Conservation (phyloP, 257 asterid species). For the Lavandula angustifolia region DNA sequence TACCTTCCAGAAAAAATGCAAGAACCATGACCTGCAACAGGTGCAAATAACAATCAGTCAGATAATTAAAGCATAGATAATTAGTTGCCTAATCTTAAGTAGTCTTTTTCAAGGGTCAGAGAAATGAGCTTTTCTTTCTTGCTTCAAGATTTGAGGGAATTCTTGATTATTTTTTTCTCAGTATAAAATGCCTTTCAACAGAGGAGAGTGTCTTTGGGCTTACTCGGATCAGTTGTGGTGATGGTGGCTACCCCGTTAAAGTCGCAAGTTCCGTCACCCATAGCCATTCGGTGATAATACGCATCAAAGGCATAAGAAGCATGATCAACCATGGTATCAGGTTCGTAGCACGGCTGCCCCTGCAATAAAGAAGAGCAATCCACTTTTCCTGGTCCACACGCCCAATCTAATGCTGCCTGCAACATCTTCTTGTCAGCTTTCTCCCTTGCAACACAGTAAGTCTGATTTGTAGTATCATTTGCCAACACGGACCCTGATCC, state of each 20-base stretch:
- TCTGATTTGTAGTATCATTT: slow-evolving; percentile 81
- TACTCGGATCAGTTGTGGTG: slow-evolving; percentile 85
- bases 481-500: slow-evolving; percentile 84
- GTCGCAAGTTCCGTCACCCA: slow-evolving; percentile 76
- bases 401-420: slow-evolving; percentile 93
- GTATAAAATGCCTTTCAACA: background rate
- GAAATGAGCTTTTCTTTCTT: background rate
- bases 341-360: slow-evolving; percentile 75
- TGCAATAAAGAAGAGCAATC: slow-evolving; percentile 73
- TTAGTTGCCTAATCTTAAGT: background rate
- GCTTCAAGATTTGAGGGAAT: background rate
- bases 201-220: slow-evolving; percentile 22
- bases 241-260: slow-evolving; percentile 89
- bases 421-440: slow-evolving; percentile 74
- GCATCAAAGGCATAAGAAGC: slow-evolving; percentile 92
- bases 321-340: slow-evolving; percentile 69
- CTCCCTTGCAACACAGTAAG: slow-evolving; percentile 75
- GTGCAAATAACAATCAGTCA: slow-evolving; percentile 2
- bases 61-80: background rate
- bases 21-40: slow-evolving; percentile 68
- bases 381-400: slow-evolving; percentile 93
- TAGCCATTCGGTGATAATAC: slow-evolving; percentile 73
- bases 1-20: slow-evolving; percentile 92
- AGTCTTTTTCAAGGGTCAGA: background rate
- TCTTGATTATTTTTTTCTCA: no score